Evolutionary conservation across 2,329 filamentous ascomycete species (phyloP), one percentile per base, ranked within the genome.

Genomic region (Alternaria sp.): DNA sequence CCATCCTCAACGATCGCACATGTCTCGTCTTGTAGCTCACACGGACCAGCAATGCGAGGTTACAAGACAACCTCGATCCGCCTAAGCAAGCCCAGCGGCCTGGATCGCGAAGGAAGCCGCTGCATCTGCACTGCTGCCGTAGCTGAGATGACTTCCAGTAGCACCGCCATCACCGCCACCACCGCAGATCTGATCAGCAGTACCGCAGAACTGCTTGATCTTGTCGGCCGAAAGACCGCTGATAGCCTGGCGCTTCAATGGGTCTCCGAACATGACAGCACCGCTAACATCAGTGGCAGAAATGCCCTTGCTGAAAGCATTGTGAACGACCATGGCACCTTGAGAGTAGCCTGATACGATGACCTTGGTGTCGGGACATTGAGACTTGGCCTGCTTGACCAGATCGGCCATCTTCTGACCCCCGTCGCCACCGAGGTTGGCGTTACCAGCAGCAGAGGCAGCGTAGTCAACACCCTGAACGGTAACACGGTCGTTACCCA

Each of bases 381-480:
- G 70, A 25, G 70, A 61, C 17, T 74, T 68, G 5, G 74, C 75
- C 3, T 69, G 54, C 43, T 69, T 59, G 54, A 75, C 73, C 10
- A 69, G 62, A 5, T 63, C 46, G 3, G 73, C 75, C 72, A 78
- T 75, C 12, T 61, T 62, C 36, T 72, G 66, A 15, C 72, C 74
- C 40, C 75, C 75, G 17, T 69, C 67, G 8, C 55, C 69, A 28
- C 75, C 76, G 13, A 70, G 19, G 44, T 70, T 71, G 49, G 65
- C 66, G 19, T 76, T 76, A 5, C 74, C 74, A 52, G 65, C 69
- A 57, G 65, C 62, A 36, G 68, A 68, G 44, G 76, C 76, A 25
- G 76, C 65, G 45, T 79, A 78, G 36, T 74, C 70, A 9, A 79
- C 74, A 54, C 76, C 77, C 59, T 79, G 77, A 11, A 77, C 67